Evolutionary conservation across 1,284 basidiomycete species (phyloP), one percentile per base, ranked within the genome.

Genomic region (Sporisorium reilianum): DNA sequence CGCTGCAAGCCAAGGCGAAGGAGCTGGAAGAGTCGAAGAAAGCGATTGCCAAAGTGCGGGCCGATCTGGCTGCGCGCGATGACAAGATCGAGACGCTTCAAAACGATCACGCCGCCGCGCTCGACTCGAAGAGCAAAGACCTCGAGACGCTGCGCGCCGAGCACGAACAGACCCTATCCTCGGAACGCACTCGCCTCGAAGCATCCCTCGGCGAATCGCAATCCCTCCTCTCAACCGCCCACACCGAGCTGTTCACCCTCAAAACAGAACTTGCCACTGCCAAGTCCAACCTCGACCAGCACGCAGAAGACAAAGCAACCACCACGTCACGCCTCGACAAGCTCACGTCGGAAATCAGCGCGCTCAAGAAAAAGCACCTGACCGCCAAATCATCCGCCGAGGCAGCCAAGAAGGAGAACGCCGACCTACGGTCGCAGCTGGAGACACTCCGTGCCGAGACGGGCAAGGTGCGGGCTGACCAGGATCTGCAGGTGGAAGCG

Each of bases 291-390:
- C 38, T 64, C 1, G 30, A 30, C 22, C 25, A 48, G 18, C 40
- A 11, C n/a, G 53, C 58, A 20, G 58, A 68, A 30, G 65, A 63
- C 6, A 61, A 55, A 16, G 22, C 44, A 9, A 28, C 45, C 7
- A 23, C 60, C 0, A 41, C 50, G 0, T 50, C 60, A 4, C 45
- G 59, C 40, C 26, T 64, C n/a, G 59, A 53, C 26, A 67, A 70
- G 46, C 71, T 74, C 10, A 30, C 63, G 1, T 22, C 61, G 26
- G 73, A 75, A 30, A 38, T 77, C 20, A 44, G 41, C 5, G 25
- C 32, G 25, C 49, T 68, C 20, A 77, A 75, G 60, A 73, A 74
- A 34, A 77, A 73, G 71, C 70, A 73, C 53, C 55, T 73, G 18
- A 75, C 67, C 5, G 73, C 73, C 45, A 75, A 71, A 41, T 67